Percentiles rank a stretch among this genome's conserved stretches.
Conservation (phyloP, 106 monocot species). For the Allium fistulosum region DNA sequence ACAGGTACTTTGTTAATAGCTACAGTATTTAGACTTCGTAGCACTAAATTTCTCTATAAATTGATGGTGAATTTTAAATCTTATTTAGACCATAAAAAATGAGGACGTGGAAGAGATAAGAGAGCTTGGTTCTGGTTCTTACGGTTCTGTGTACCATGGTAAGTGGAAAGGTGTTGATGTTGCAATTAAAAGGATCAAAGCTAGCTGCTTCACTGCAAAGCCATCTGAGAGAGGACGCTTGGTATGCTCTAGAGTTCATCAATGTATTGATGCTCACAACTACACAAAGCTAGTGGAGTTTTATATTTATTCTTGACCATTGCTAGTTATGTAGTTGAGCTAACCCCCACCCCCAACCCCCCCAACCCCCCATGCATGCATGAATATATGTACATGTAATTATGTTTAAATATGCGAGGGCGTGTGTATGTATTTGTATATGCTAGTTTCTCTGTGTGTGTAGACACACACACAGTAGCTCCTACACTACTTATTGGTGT, state of each 20-base stretch:
- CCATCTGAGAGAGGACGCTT: constrained; percentile 88
- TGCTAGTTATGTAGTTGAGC: no score
- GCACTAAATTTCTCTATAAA: not conserved
- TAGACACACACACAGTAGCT: no score
- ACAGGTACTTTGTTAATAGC: constrained; percentile 43
- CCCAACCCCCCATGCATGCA: no score
- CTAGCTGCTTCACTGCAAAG: constrained; percentile 84
- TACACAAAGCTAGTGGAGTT: no score
- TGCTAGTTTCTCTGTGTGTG: no score
- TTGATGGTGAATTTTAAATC: not conserved
- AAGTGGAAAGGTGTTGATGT: constrained; percentile 97
- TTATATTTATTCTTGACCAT: no score
- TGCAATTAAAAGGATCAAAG: constrained; percentile 92
- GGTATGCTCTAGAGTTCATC: constrained; percentile 26
- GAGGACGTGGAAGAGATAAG: constrained; percentile 84
- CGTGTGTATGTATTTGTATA: no score
- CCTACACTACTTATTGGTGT: no score
- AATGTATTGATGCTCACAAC: no score
- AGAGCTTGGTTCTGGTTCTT: constrained; percentile 83
- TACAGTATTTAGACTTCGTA: constrained; percentile 1
- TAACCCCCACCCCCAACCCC: no score
- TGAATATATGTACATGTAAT: no score
- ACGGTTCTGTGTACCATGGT: constrained; percentile 84
- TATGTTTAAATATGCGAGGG: no score
- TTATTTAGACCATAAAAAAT: constrained; percentile 74